A percentile compares a stretch with the other conserved stretches of the same genome.
Evolutionary conservation across 2,329 filamentous ascomycete genomes (phyloP).

Genomic region (Aspergillus costaricaensis): DNA sequence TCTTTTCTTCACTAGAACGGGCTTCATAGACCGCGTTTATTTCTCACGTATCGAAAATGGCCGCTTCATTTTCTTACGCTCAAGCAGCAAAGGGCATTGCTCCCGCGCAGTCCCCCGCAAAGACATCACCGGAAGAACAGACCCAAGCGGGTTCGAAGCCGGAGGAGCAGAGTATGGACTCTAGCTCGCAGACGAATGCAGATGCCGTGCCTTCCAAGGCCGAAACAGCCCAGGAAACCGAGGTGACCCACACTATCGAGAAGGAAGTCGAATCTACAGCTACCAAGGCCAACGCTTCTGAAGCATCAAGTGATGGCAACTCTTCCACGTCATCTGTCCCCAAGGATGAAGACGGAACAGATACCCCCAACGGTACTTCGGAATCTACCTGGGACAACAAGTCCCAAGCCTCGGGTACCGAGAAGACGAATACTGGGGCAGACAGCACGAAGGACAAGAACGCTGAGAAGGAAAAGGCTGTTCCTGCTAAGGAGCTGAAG

Average conservation of each 20-base stretch:
- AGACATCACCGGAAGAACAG: constrained; percentile 35
- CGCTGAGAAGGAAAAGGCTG: constrained; percentile 63
- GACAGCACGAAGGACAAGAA: constrained; percentile 56
- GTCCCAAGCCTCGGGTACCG: constrained; percentile 64
- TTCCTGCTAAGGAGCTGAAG: constrained; percentile 64
- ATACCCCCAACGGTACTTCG: constrained; percentile 63
- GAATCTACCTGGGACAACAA: constrained; percentile 70
- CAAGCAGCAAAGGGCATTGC: constrained; percentile 86
- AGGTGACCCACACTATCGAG: constrained; percentile 36
- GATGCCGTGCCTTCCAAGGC: constrained; percentile 47
- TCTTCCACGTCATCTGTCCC: constrained; percentile 56
- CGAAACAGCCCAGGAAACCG: constrained; percentile 44
- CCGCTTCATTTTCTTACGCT: constrained; percentile 80
- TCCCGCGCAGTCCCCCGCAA: constrained; percentile 48
- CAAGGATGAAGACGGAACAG: constrained; percentile 63
- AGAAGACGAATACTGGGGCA: constrained; percentile 48
- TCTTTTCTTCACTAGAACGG: constrained; percentile 21
- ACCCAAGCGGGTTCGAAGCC: constrained; percentile 32
- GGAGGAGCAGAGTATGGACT: constrained; percentile 33
- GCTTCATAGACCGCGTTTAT: constrained; percentile 20
- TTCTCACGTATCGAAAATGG: constrained; percentile 39
- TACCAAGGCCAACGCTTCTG: constrained; percentile 39
- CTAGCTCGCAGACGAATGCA: constrained; percentile 30
- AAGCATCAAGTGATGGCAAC: constrained; percentile 53
- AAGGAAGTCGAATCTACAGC: constrained; percentile 39